These are phyloP conservation scores for Penicillium sp. DNA, from an alignment of 2,329 filamentous ascomycete genomes.

Conservation along the genomic window DNA sequence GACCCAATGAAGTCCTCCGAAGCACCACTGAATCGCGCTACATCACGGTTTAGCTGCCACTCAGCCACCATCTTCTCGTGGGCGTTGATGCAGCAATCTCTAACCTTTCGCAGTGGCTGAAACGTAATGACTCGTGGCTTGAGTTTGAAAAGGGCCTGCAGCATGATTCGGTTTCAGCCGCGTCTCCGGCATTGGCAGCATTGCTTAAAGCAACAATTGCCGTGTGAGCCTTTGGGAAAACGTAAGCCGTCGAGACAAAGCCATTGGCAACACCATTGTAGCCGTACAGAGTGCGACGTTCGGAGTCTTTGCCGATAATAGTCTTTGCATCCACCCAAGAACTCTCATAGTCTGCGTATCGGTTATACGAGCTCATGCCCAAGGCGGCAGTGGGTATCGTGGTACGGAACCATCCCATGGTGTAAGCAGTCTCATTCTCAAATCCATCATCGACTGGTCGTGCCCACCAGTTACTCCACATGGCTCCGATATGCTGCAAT, in stretches of 20 bases:
- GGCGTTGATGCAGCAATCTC: neutral
- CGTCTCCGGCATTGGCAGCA: conserved; percentile 4
- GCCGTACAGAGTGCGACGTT: neutral
- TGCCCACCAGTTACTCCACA: neutral
- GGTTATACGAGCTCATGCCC: neutral
- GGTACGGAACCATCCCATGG: conserved; percentile 3
- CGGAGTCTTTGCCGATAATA: neutral
- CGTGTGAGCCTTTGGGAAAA: neutral
- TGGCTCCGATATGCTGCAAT: neutral
- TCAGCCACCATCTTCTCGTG: neutral
- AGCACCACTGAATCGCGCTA: neutral
- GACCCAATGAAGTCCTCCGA: neutral
- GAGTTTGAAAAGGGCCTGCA: conserved; percentile 1
- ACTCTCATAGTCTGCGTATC: neutral
- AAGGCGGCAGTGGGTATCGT: conserved; percentile 5
- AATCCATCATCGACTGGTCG: neutral
- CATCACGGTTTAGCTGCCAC: neutral
- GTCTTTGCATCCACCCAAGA: neutral
- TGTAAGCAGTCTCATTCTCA: neutral
- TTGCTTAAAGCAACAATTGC: conserved; percentile 8
- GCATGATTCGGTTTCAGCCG: conserved; percentile 6
- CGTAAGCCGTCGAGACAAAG: conserved; percentile 2
- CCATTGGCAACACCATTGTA: neutral
- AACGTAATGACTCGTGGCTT: conserved; percentile 3
- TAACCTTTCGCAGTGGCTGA: neutral